phyloP scores from a whole-genome alignment of 2,329 filamentous ascomycete species.

The Colletotrichum somersetense region DNA sequence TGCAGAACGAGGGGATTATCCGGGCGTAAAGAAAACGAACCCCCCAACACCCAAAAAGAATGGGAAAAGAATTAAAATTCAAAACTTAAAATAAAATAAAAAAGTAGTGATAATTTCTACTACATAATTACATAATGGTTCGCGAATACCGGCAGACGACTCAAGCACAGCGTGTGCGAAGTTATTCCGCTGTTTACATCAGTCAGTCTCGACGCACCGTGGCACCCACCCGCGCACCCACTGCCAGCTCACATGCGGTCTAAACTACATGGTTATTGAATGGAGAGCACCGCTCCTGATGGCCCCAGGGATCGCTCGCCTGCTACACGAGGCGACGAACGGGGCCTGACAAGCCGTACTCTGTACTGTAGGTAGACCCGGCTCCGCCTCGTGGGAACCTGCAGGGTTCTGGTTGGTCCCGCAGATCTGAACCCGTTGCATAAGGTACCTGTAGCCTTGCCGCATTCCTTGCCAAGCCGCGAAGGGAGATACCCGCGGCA shows the following conservation, averaged over 20 bases:
- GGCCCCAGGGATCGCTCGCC: slow-evolving; percentile 5
- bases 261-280: neutral
- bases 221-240: neutral
- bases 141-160: slow-evolving; percentile 6
- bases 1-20: neutral
- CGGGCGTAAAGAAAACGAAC: neutral
- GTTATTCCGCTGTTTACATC: neutral
- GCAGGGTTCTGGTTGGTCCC: slow-evolving; percentile 38
- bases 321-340: slow-evolving; percentile 13
- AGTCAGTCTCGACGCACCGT: slow-evolving; percentile 7
- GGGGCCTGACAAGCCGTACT: neutral
- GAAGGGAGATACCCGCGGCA: neutral
- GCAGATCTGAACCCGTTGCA: slow-evolving; percentile 36
- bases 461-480: neutral
- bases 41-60: neutral
- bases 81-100: neutral
- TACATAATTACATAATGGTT: slow-evolving; percentile 5
- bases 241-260: slow-evolving; percentile 28
- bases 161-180: slow-evolving; percentile 2
- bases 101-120: no score
- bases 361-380: neutral
- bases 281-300: slow-evolving; percentile 23
- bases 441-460: slow-evolving; percentile 16
- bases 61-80: neutral
- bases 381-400: slow-evolving; percentile 37